Percentiles rank a stretch among this genome's conserved stretches.
These are phyloP conservation scores for Apiospora phragmitis DNA, from an alignment of 2,329 filamentous ascomycete genomes.

Conservation along the genomic window DNA sequence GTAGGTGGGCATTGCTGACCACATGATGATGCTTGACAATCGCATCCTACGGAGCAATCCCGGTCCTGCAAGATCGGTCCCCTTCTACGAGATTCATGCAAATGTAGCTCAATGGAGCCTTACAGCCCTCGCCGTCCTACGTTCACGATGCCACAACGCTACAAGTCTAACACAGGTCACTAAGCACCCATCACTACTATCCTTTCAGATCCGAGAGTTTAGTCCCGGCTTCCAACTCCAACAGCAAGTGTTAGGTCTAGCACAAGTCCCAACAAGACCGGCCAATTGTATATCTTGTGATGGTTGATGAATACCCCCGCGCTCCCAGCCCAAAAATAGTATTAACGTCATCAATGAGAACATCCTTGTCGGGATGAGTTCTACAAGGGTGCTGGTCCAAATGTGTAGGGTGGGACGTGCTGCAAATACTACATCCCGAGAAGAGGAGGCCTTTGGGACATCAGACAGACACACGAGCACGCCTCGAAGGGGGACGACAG, in stretches of 20 bases:
- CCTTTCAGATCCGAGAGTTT: background rate
- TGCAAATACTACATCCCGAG: background rate
- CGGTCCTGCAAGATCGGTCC: background rate
- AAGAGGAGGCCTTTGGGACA: background rate
- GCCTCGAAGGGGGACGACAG: background rate
- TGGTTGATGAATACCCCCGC: background rate
- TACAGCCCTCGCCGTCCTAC: background rate
- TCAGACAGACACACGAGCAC: background rate
- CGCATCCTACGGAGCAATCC: background rate
- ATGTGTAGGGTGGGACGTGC: background rate
- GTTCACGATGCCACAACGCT: background rate
- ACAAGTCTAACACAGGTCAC: background rate
- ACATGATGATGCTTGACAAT: background rate
- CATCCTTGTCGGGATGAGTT: background rate
- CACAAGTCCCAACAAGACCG: background rate
- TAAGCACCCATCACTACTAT: background rate
- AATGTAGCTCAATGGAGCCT: background rate
- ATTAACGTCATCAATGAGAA: background rate
- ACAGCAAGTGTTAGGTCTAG: background rate
- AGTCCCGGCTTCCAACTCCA: background rate
- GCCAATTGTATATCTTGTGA: background rate
- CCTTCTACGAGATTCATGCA: background rate
- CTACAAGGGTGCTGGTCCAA: background rate
- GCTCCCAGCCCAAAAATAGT: background rate
- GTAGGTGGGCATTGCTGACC: background rate